Evolutionary conservation across 768 basidiomycete species (phyloP).

Genomic region (Termitomyces heimii): DNA sequence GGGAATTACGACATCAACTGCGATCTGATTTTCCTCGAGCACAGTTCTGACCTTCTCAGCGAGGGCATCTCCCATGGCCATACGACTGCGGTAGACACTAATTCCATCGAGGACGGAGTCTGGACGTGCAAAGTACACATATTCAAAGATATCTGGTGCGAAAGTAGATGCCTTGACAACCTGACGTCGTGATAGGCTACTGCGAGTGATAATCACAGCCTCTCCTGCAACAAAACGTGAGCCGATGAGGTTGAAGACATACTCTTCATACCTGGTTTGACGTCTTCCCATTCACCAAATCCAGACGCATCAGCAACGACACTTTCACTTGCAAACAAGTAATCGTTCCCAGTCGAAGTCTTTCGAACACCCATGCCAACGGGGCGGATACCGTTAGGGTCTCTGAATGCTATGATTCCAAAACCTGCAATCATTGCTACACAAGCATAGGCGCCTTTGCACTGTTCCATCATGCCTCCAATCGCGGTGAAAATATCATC

Average conservation of each 20-base stretch:
- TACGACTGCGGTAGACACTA: constrained; percentile 94
- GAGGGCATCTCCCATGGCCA: constrained; percentile 98
- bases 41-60: constrained; percentile 82
- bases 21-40: constrained; percentile 57
- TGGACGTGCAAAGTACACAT: constrained; percentile 95
- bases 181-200: constrained; percentile 66
- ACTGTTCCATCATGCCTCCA: constrained; percentile 80
- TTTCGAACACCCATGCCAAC: constrained; percentile 79
- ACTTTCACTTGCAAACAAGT: constrained; percentile 91
- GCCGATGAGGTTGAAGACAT: not conserved
- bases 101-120: constrained; percentile 97
- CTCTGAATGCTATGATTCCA: constrained; percentile 95
- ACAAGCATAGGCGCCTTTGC: constrained; percentile 93
- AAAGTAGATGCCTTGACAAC: constrained; percentile 68
- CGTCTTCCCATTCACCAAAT: constrained; percentile 90
- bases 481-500: constrained; percentile 98
- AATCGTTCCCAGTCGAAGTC: constrained; percentile 60
- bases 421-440: constrained; percentile 99
- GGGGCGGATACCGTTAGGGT: constrained; percentile 96
- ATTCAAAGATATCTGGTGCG: constrained; percentile 98
- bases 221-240: constrained; percentile 53
- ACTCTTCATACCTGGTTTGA: constrained; percentile 64
- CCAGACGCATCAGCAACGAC: constrained; percentile 94
- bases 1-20: constrained; percentile 95
- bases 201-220: constrained; percentile 91